A percentile compares a stretch with the other conserved stretches of the same genome.
Evolutionary conservation across 805 yeast genomes (phyloP).

Genomic region (Pichia scutulata): DNA sequence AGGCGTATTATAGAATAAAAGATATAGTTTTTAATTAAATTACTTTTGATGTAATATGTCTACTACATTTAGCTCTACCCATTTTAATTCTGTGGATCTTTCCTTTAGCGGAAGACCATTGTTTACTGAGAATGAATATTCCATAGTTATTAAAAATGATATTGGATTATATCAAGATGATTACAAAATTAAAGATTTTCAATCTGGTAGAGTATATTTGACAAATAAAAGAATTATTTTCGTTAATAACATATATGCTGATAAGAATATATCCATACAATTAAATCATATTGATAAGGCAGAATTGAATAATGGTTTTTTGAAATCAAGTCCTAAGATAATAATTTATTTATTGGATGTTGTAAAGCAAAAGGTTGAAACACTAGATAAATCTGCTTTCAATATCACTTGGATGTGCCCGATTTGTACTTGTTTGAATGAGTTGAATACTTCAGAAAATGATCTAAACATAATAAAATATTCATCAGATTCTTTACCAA

Average conservation of each 20-base stretch:
- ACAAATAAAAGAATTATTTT: slow-evolving; percentile 70
- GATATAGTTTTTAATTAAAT: background rate
- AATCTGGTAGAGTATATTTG: slow-evolving; percentile 69
- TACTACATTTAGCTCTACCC: background rate
- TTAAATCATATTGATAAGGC: slow-evolving; percentile 16
- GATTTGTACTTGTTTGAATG: slow-evolving; percentile 75
- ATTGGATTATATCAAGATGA: slow-evolving; percentile 79
- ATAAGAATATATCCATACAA: slow-evolving; percentile 10
- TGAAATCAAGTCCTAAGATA: slow-evolving; percentile 77
- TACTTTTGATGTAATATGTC: background rate
- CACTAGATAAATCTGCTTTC: background rate
- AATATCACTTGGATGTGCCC: slow-evolving; percentile 72
- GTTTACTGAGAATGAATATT: slow-evolving; percentile 34
- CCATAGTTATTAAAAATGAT: slow-evolving; percentile 42
- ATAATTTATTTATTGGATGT: slow-evolving; percentile 20
- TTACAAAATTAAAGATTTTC: slow-evolving; percentile 52
- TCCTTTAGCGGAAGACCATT: slow-evolving; percentile 29
- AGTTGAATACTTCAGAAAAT: background rate
- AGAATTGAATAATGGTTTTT: slow-evolving; percentile 42
- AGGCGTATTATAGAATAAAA: background rate
- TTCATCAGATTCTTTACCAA: slow-evolving; percentile 26
- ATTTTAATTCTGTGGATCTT: slow-evolving; percentile 19
- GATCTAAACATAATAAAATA: background rate
- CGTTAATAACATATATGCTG: slow-evolving; percentile 33
- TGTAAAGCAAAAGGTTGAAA: background rate